Conservation (phyloP, 495 filamentous ascomycete genomes). For the Hypoxylon perforatum region DNA sequence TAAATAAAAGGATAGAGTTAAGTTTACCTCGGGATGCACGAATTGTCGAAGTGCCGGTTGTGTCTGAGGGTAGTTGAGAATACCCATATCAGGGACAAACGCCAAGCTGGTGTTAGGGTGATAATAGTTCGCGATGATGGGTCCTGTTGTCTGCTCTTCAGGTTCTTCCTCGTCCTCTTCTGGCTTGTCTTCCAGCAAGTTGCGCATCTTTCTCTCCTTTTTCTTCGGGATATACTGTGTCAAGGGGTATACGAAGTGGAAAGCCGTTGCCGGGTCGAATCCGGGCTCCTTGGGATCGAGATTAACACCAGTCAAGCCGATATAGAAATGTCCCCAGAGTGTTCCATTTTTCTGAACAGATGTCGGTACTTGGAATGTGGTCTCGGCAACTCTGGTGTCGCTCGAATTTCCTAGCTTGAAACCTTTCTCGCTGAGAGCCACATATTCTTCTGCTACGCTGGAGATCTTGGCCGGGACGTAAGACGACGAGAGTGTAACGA, state of each 20-base stretch:
- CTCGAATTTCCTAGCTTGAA: conserved; percentile 85
- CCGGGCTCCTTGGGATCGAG: conserved; percentile 77
- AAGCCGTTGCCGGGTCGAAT: conserved; percentile 79
- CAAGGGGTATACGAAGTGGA: conserved; percentile 84
- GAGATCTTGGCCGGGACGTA: conserved; percentile 74
- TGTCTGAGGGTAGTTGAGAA: conserved; percentile 70
- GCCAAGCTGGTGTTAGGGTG: conserved; percentile 94
- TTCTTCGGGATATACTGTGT: conserved; percentile 93
- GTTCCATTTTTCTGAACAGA: conserved; percentile 92
- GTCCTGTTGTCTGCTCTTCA: conserved; percentile 65
- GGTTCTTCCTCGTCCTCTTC: conserved; percentile 63
- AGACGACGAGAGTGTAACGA: conserved; percentile 83
- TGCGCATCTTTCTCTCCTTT: conserved; percentile 90
- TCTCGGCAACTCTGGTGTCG: conserved; percentile 81
- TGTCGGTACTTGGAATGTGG: conserved; percentile 79
- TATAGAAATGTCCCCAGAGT: conserved; percentile 91
- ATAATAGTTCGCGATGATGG: conserved; percentile 84
- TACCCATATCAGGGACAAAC: conserved; percentile 83
- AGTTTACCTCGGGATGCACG: conserved; percentile 72
- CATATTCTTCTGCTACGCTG: conserved; percentile 61
- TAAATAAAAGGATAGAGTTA: neutral
- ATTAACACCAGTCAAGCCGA: conserved; percentile 76
- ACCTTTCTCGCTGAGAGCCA: conserved; percentile 81
- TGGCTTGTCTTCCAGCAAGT: conserved; percentile 72
- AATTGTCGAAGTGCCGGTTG: conserved; percentile 82